Percentiles rank a stretch among this genome's conserved stretches.
These are phyloP conservation scores for Pythium volutum DNA, from an alignment of 352 stramenopile species.

Conservation along the genomic window DNA sequence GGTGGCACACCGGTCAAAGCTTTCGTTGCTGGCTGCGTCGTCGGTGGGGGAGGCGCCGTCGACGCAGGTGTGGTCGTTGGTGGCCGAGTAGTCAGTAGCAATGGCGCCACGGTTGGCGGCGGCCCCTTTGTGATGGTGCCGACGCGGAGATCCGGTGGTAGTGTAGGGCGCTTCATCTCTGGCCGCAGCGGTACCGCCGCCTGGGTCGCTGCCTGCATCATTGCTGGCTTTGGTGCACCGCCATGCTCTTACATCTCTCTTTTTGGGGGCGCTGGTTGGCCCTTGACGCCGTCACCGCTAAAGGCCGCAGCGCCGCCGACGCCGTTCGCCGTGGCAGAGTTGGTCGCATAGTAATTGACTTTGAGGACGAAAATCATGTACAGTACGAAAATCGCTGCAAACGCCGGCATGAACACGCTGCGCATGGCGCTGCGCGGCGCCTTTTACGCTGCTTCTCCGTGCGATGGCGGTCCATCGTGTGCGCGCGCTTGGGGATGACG, in stretches of 20 bases:
- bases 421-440: slow-evolving; percentile 3
- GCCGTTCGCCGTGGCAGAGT: slow-evolving; percentile 6
- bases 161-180: slow-evolving; percentile 3
- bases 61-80: neutral
- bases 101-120: neutral
- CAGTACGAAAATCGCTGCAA: slow-evolving; percentile 28
- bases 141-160: slow-evolving; percentile 5
- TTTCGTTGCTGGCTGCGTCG: neutral
- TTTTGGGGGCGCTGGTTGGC: neutral
- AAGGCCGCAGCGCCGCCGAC: neutral
- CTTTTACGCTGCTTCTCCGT: slow-evolving; percentile 17
- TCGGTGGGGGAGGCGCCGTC: neutral
- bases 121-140: slow-evolving; percentile 11
- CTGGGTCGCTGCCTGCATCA: slow-evolving; percentile 1
- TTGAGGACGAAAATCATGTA: slow-evolving; percentile 41
- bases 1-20: neutral
- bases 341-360: slow-evolving; percentile 23
- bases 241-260: slow-evolving; percentile 11
- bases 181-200: too few relatives aligned
- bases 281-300: neutral
- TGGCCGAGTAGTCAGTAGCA: neutral
- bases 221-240: slow-evolving; percentile 1
- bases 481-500: neutral
- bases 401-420: slow-evolving; percentile 26
- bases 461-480: slow-evolving; percentile 16